Percentiles rank a stretch among this genome's conserved stretches.
Evolutionary conservation across 2,329 filamentous ascomycete genomes (phyloP).

Genomic region (Tetracladium maxilliforme): DNA sequence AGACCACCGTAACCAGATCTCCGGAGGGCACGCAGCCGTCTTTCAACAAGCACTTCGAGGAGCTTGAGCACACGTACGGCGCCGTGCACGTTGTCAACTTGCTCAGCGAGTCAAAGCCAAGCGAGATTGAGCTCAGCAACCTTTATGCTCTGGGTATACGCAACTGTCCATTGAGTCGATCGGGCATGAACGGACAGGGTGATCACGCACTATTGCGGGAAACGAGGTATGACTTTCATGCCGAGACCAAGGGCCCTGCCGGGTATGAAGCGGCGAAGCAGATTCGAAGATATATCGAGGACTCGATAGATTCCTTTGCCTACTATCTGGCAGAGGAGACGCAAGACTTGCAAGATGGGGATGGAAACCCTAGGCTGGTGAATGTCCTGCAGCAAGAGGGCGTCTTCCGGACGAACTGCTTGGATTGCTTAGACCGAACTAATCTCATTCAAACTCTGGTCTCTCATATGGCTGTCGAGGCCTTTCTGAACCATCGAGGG

Average conservation of each 20-base stretch:
- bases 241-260: constrained; percentile 71
- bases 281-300: constrained; percentile 64
- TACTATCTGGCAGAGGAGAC: constrained; percentile 74
- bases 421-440: constrained; percentile 90
- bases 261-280: constrained; percentile 85
- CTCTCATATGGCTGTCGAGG: constrained; percentile 81
- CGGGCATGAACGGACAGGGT: constrained; percentile 46
- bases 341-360: constrained; percentile 31
- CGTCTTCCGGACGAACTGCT: constrained; percentile 89
- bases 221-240: constrained; percentile 94
- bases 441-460: constrained; percentile 94
- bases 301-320: constrained; percentile 77
- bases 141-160: constrained; percentile 67
- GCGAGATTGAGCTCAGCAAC: constrained; percentile 70
- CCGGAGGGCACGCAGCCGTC: constrained; percentile 84
- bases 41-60: constrained; percentile 88
- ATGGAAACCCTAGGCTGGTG: constrained; percentile 26
- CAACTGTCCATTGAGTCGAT: too few relatives aligned
- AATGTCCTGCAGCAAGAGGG: constrained; percentile 83
- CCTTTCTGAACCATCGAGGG: constrained; percentile 61
- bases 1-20: constrained; percentile 81
- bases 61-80: constrained; percentile 75
- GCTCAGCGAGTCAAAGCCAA: constrained; percentile 76
- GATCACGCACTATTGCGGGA: constrained; percentile 65
- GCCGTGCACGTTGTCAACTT: constrained; percentile 88